Base-by-base conservation (phyloP, 2,329 filamentous ascomycete species). In the Corniculantispora saksenae region DNA sequence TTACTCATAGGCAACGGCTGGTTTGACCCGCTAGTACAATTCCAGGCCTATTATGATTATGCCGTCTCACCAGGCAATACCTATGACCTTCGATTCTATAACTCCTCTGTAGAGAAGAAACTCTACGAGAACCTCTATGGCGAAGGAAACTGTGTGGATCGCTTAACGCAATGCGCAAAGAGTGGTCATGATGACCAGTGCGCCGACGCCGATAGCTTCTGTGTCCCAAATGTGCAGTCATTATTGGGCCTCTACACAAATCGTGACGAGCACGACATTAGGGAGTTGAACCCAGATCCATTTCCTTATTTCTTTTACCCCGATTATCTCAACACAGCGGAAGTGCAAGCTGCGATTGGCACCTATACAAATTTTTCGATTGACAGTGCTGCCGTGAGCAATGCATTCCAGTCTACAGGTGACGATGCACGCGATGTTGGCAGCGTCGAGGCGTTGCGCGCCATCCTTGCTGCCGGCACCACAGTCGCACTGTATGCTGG, bases 401-500 rank as follows among this genome's bases (percentile, higher is more conserved):
- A 43, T 4, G 38, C 38, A 7, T 43, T 43, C 17, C 3, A 7
- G 8, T 43, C 38, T 19, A 43, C 38, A 4, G 17, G 17, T 43
- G 38, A 43, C 17, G 38, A 43, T 4, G 38, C 8, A 7, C 38
- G 38, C 38, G 38, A 43, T 3, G 38, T 43, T 19, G 38, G 38
- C 32, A 80, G 77, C 0, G 75, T 82, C 27, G 77, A 77, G 27
- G 80, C 77, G 10, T 74, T 90, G 6, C 84, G 86, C 61, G 76
- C 80, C 15, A 81, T 90, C 29, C 77, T 90, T 61, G 78, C 83
- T n/a, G 80, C 77, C 1, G 87, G 86, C 25, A 83, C 91, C 21
- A 86, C 85, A 19, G 85, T 93, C 19, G 87, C 88, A 1, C 77
- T 93, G 62, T 83, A 91, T 66, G 91, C 92, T 73, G 83, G 83